These are phyloP conservation scores for Colletotrichum navitas DNA, from an alignment of 2,329 filamentous ascomycete species.

Conservation along the genomic window DNA sequence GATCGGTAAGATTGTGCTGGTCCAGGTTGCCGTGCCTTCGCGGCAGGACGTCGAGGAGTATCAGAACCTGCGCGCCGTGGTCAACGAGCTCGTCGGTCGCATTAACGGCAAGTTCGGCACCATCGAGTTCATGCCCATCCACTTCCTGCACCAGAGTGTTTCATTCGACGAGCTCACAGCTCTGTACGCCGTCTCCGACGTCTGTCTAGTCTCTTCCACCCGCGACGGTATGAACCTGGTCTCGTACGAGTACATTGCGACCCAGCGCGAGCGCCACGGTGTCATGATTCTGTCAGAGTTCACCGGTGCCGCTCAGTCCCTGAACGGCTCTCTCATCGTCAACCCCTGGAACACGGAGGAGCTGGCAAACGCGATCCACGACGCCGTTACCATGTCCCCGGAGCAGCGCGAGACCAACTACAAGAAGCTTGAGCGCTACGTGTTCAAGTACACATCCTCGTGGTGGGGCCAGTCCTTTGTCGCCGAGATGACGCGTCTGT, in stretches of 20 bases:
- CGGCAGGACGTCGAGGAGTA: constrained; percentile 98
- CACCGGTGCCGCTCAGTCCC: constrained; percentile 91
- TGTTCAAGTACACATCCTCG: constrained; percentile 96
- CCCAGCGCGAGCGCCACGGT: constrained; percentile 89
- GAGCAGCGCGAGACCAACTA: constrained; percentile 90
- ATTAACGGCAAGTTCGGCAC: constrained; percentile 98
- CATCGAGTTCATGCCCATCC: constrained; percentile 98
- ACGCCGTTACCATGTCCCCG: constrained; percentile 95
- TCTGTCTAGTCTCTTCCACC: constrained; percentile 93
- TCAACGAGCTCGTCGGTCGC: constrained; percentile 95
- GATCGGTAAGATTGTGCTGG: constrained; percentile 96
- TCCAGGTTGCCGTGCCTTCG: constrained; percentile 95
- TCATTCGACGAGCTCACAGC: constrained; percentile 95
- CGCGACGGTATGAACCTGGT: constrained; percentile 99
- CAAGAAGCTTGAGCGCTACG: constrained; percentile 92
- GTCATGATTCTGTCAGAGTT: constrained; percentile 97
- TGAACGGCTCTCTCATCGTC: constrained; percentile 93
- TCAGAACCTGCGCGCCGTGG: constrained; percentile 92
- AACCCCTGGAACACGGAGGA: constrained; percentile 99
- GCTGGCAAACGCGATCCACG: constrained; percentile 90
- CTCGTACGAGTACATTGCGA: constrained; percentile 97
- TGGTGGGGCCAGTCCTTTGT: constrained; percentile 98
- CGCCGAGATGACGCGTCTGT: constrained; percentile 76
- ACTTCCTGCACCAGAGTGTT: constrained; percentile 97
- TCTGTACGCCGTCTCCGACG: constrained; percentile 91